These are phyloP conservation scores for Fusarium longipes DNA, from an alignment of 2,329 filamentous ascomycete genomes.

Conservation along the genomic window DNA sequence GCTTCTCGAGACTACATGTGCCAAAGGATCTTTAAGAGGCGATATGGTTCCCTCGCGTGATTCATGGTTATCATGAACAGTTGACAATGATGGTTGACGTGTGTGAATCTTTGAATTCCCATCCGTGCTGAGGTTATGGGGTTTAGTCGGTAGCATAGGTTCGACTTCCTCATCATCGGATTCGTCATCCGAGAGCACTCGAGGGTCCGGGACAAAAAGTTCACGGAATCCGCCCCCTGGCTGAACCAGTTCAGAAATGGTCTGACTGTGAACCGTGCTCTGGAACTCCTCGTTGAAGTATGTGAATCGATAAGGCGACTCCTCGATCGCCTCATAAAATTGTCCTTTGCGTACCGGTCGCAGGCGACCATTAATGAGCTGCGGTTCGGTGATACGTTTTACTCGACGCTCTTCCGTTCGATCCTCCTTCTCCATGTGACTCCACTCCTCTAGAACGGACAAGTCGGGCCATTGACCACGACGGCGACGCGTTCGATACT, in stretches of 20 bases:
- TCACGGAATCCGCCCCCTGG: constrained; percentile 85
- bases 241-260: constrained; percentile 91
- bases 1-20: constrained; percentile 48
- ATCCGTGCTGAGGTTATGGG: constrained; percentile 46
- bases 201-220: constrained; percentile 89
- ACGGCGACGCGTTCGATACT: constrained; percentile 64
- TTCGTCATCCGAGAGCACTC: constrained; percentile 77
- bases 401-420: constrained; percentile 83
- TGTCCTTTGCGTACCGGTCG: constrained; percentile 80
- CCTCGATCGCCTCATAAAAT: constrained; percentile 87
- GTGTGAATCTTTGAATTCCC: constrained; percentile 59
- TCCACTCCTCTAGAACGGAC: constrained; percentile 87
- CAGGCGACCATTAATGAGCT: constrained; percentile 89
- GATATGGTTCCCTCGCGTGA: constrained; percentile 44
- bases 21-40: constrained; percentile 47
- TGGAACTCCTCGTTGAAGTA: constrained; percentile 99
- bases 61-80: constrained; percentile 41
- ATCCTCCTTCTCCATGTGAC: constrained; percentile 84
- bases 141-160: constrained; percentile 41
- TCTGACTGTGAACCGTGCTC: constrained; percentile 95
- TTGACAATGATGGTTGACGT: constrained; percentile 58
- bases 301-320: constrained; percentile 92
- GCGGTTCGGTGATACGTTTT: constrained; percentile 93
- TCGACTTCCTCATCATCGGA: constrained; percentile 72
- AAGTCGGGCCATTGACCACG: constrained; percentile 88